Base-by-base conservation (phyloP, 2,329 filamentous ascomycete species). In the Sporothrix pallida region DNA sequence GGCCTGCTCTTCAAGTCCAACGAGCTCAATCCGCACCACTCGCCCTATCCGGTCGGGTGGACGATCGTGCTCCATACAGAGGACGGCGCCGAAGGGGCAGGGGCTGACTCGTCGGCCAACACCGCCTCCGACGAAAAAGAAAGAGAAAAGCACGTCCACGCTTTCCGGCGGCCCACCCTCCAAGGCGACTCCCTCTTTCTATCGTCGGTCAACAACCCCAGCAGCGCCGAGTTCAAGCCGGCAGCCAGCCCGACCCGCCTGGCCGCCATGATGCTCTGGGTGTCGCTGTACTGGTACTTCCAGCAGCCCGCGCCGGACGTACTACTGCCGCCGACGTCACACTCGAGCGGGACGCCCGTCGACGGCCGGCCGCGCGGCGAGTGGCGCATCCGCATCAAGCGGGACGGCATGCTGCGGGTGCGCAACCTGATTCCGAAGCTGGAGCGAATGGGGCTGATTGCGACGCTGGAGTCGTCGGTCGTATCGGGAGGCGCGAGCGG, bases 201-300 rank as follows among this genome's bases (percentile, higher is more conserved):
- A 78, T 97, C 94, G 3, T 95, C 93, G 75, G 94, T 97, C 76
- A 95, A 93, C 69, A 93, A 92, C 77, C 94, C 95, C 0, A 92
- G 92, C 69, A 92, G 86, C 80, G 89, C 84, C 80, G 94, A 97
- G 68, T 97, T 92, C 83, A 93, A 92, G 80, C 90, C 93, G 0
- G 88, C 92, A 1, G 90, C 87, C 15, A 97, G 94, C 75, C 93
- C 93, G 0, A 96, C 94, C 0, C 87, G 95, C 62, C 93, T 97
- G 83, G 93, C 97, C 75, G 95, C 95, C 77, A 94, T 98, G 93
- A 97, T 98, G 92, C 87, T 98, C 7, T 98, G 94, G 93, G 90
- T 94, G 48, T 95, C 94, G 0, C 85, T 98, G 58, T 97, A 94
- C 85, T 98, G 95, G 95, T 98, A 98, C 84, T 98, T 98, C 78